These are phyloP conservation scores for Coleophoma crateriformis DNA, from an alignment of 2,329 filamentous ascomycete species.

Conservation along the genomic window DNA sequence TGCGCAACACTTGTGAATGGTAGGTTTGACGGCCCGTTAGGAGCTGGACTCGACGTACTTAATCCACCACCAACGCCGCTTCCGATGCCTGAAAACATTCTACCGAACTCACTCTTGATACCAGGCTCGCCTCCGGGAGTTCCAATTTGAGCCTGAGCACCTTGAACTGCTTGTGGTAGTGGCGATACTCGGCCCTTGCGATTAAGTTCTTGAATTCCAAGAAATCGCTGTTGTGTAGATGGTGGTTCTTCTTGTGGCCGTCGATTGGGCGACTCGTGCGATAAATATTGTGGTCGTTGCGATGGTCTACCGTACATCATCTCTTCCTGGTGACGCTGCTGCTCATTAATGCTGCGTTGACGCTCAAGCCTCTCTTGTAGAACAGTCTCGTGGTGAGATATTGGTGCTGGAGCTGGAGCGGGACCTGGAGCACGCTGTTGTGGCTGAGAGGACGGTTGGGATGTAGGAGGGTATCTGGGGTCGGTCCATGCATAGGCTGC, in stretches of 20 bases:
- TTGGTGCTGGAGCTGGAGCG: too few species aligned
- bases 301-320: slow-evolving; percentile 29
- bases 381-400: slow-evolving; percentile 24
- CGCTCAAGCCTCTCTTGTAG: slow-evolving; percentile 24
- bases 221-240: slow-evolving; percentile 53
- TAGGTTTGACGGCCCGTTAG: slow-evolving; percentile 46
- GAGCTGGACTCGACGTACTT: slow-evolving; percentile 37
- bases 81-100: slow-evolving; percentile 92
- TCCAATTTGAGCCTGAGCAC: slow-evolving; percentile 74
- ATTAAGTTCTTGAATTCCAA: slow-evolving; percentile 72
- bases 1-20: slow-evolving; percentile 41
- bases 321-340: slow-evolving; percentile 29
- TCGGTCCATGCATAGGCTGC: slow-evolving; percentile 20
- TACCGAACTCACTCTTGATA: slow-evolving; percentile 91
- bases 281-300: slow-evolving; percentile 34
- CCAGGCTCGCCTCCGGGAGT: slow-evolving; percentile 78
- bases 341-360: slow-evolving; percentile 29
- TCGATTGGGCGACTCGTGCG: slow-evolving; percentile 38
- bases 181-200: slow-evolving; percentile 81
- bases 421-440: slow-evolving; percentile 21
- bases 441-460: slow-evolving; percentile 25
- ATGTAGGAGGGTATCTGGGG: slow-evolving; percentile 26
- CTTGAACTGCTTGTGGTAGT: slow-evolving; percentile 88
- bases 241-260: slow-evolving; percentile 43
- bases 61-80: slow-evolving; percentile 55